Evolutionary conservation across 805 yeast genomes (phyloP), one percentile per base, ranked within the genome.

Genomic region (Kluyveromyces starmeri): DNA sequence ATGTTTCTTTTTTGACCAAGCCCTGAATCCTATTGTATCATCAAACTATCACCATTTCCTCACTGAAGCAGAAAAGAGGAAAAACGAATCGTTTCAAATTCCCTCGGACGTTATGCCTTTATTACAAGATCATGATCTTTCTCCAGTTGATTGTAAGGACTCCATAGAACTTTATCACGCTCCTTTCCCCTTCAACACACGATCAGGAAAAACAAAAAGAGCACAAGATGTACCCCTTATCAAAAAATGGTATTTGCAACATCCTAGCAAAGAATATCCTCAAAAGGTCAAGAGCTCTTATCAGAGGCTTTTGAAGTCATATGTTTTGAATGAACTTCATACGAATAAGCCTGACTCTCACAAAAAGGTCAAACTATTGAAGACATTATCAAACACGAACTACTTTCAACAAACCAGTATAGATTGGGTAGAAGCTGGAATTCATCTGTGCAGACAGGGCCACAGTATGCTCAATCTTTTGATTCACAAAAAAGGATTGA

Each of bases 361-460:
- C 28, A 67, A 68, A 32, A 80, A 76, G 45, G 67, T 71, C 5
- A 69, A 73, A 25, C 61, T 92, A 10, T 53, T 92, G 18, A 75
- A 73, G 41, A 68, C 76, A 20, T 67, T 92, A 44, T 74, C 75
- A 38, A 67, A 70, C 29, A 92, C 98, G 0, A 88, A 84, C 50
- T 92, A 74, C 55, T 92, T 92, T 59, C 95, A 85, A 51, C 79
- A 83, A 47, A 89, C 98, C 0, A 70, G 88, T 0, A 78, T 92
- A 32, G 98, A 92, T 58, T 92, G 99, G 99, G 92, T 89, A 3
- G 99, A 92, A 56, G 98, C 97, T 1, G 98, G 96, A 19, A 64
- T 92, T 38, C 97, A 92, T 59, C 75, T 92, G 2, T 83, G 95
- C 50, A 72, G 75, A 24, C 99, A 92, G 58, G 98, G 98, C 3